Base-by-base conservation (phyloP, 2,329 filamentous ascomycete species). In the Verticillium albo-atrum region DNA sequence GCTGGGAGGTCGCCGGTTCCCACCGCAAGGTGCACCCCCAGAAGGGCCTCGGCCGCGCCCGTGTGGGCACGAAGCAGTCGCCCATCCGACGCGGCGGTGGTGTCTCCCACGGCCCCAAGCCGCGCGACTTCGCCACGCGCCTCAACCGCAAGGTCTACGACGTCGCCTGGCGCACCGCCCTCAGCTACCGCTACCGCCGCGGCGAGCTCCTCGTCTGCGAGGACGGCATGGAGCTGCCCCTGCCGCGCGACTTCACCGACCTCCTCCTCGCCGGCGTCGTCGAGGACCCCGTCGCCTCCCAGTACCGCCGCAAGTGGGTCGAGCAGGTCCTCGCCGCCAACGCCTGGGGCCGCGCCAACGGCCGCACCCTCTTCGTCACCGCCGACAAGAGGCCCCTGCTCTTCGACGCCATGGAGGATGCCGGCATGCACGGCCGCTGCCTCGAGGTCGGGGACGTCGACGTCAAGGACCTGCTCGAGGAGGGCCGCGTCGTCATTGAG, bases 121-220 rank as follows among this genome's bases (percentile, higher is more conserved):
- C 93, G 27, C 85, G 95, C 72, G 92, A 98, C 77, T 99, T 99
- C 71, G 85, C 86, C 61, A 96, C 93, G 25, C 83, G 84, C 17
- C 81, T 99, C 58, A 92, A 89, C 68, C 83, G 84, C 71, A 98
- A 98, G 79, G 86, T 97, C 54, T 99, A 99, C 78, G 93, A 98
- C 75, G 82, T 96, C 68, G 95, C 95, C 10, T 98, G 92, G 91
- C 87, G 95, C 71, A 98, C 90, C 51, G 95, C 95, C 12, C 82
- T 99, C 65, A 95, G 90, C 70, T 96, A 97, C 79, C 87, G 95
- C 61, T 98, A 95, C 77, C 83, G 89, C 65, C 86, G 88, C 65
- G 95, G 93, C 55, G 91, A 98, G 78, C 79, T 99, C 68, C 80
- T 97, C 65, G 86, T 99, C 50, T 88, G 95, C 68, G 88, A 94